A percentile compares a stretch with the other conserved stretches of the same genome.
Evolutionary conservation across 805 yeast species (phyloP).

Genomic region (Wickerhamiella lipophila): DNA sequence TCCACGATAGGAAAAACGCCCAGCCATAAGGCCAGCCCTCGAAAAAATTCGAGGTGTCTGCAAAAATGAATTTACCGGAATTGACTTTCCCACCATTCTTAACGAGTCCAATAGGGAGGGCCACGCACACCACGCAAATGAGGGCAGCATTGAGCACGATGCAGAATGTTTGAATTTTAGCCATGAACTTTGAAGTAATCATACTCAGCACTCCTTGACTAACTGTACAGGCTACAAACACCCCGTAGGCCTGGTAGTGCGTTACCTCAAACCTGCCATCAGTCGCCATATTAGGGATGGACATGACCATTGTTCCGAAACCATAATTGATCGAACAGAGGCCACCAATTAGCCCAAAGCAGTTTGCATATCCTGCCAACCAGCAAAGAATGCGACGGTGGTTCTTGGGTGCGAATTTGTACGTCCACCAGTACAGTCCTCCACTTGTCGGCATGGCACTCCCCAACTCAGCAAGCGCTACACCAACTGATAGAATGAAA

Average conservation of each 20-base stretch:
- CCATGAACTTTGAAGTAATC: conserved; percentile 43
- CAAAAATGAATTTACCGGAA: conserved; percentile 43
- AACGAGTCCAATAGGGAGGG: conserved; percentile 44
- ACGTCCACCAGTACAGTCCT: conserved; percentile 60
- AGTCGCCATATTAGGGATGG: conserved; percentile 29
- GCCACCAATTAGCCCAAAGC: conserved; percentile 55
- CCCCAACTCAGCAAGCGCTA: conserved; percentile 53
- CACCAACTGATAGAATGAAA: conserved; percentile 45
- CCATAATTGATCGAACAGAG: conserved; percentile 60
- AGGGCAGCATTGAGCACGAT: conserved; percentile 42
- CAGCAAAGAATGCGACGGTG: conserved; percentile 43
- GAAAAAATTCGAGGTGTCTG: conserved; percentile 37
- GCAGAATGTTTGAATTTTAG: conserved; percentile 48
- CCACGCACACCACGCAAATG: conserved; percentile 45
- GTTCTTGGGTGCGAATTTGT: conserved; percentile 48
- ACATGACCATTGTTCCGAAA: conserved; percentile 45
- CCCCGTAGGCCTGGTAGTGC: conserved; percentile 45
- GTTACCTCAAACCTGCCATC: conserved; percentile 33
- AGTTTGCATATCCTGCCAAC: conserved; percentile 53
- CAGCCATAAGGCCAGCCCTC: conserved; percentile 47
- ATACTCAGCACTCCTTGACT: conserved; percentile 43
- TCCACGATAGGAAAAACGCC: conserved; percentile 41
- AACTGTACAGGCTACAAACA: conserved; percentile 48
- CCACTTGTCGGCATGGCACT: conserved; percentile 66
- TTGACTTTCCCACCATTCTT: conserved; percentile 30